Conservation (phyloP, 179 eudicot genomes). For the Gypsophila paniculata region DNA sequence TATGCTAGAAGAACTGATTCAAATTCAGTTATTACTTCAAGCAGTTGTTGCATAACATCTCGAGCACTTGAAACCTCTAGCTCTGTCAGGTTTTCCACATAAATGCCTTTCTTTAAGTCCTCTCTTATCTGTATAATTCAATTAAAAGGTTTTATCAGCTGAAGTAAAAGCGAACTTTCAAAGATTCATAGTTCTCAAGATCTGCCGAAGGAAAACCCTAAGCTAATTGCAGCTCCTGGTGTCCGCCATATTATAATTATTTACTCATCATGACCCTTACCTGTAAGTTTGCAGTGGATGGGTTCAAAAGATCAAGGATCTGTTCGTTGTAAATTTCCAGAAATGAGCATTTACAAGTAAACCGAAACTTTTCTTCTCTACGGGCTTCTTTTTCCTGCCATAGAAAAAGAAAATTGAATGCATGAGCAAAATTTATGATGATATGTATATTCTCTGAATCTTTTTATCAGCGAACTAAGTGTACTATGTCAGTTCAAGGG, state of each 20-base stretch:
- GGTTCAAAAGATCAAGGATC: conserved; percentile 89
- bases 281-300: conserved; percentile 79
- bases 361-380: conserved; percentile 78
- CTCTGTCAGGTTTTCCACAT: conserved; percentile 87
- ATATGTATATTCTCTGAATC: conserved; percentile 6
- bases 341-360: conserved; percentile 92
- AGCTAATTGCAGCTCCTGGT: no score
- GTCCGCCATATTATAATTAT: background rate
- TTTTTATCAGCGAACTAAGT: background rate
- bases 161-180: background rate
- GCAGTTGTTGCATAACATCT: conserved; percentile 87
- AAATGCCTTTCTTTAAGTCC: conserved; percentile 88
- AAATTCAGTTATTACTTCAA: conserved; percentile 46
- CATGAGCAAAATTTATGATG: background rate
- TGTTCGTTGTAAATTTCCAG: conserved; percentile 95
- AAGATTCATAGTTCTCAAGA: background rate
- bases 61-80: conserved; percentile 85
- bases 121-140: conserved; percentile 66
- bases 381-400: conserved; percentile 90
- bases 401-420: background rate
- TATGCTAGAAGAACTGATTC: background rate
- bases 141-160: background rate
- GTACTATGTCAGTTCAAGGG: background rate
- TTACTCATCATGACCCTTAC: conserved; percentile 26
- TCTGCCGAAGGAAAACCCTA: background rate